These are phyloP conservation scores for Chrysanthemum makinoi DNA, from an alignment of 129 eudicot genomes.

Conservation along the genomic window DNA sequence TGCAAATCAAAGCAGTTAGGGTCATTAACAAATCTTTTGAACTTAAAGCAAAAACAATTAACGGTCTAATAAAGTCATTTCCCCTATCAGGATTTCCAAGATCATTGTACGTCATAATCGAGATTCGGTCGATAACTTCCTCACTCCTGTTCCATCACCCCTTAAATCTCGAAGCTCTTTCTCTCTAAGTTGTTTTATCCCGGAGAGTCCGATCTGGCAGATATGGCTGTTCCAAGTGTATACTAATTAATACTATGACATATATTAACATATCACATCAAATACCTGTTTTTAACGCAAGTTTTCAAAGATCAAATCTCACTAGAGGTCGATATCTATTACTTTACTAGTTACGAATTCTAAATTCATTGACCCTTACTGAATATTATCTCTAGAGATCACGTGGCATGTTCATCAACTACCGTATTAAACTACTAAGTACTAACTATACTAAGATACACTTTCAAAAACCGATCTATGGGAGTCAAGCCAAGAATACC, in stretches of 20 bases:
- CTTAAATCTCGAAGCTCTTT: slow-evolving; percentile 68
- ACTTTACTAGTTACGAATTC: not conserved
- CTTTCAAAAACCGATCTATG: not conserved
- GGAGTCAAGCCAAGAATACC: slow-evolving; percentile 5
- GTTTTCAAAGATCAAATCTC: slow-evolving; percentile 9
- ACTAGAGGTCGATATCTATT: not conserved
- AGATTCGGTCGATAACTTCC: slow-evolving; percentile 77
- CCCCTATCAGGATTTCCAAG: slow-evolving; percentile 91
- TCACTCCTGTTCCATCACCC: slow-evolving; percentile 85
- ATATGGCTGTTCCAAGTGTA: slow-evolving; percentile 64
- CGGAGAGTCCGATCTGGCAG: slow-evolving; percentile 81
- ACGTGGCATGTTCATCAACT: slow-evolving; percentile 18
- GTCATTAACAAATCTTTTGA: too few relatives aligned
- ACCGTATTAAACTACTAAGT: slow-evolving; percentile 11
- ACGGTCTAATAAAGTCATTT: slow-evolving; percentile 58
- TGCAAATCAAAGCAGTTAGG: too few relatives aligned
- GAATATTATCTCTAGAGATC: not conserved
- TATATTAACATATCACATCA: not conserved
- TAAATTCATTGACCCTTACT: not conserved
- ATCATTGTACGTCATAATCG: slow-evolving; percentile 81
- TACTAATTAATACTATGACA: slow-evolving; percentile 8
- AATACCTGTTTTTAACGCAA: not conserved
- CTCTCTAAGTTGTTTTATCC: slow-evolving; percentile 71
- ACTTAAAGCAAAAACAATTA: too few relatives aligned
- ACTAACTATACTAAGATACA: not conserved